A percentile compares a stretch with the other conserved stretches of the same genome.
Conservation (phyloP, 2,329 filamentous ascomycete genomes). For the Gaeumannomyces sp. region DNA sequence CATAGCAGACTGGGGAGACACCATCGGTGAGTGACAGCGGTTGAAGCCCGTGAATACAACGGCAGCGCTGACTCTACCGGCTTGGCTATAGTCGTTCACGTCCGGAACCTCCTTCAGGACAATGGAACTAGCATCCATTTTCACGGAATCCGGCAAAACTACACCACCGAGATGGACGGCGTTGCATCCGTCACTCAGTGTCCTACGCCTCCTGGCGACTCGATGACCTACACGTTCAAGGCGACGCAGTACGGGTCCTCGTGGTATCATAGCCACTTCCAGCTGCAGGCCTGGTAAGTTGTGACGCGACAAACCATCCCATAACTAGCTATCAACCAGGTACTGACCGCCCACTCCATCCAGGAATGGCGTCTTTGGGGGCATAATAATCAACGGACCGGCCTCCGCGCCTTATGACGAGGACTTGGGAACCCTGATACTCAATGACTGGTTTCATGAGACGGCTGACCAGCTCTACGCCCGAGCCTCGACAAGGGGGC, state of each 20-base stretch:
- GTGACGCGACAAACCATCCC: background rate
- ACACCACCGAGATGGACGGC: constrained; percentile 36
- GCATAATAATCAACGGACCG: constrained; percentile 48
- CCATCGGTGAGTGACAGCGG: constrained; percentile 9
- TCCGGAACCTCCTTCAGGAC: constrained; percentile 56
- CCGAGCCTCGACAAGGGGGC: background rate
- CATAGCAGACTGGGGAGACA: constrained; percentile 31
- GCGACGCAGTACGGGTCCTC: constrained; percentile 48
- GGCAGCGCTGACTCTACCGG: constrained; percentile 54
- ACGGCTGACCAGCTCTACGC: constrained; percentile 2
- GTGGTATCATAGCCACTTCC: constrained; percentile 55
- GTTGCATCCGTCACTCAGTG: constrained; percentile 34
- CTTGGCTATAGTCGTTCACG: constrained; percentile 43
- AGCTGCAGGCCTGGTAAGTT: constrained; percentile 14
- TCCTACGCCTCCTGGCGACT: constrained; percentile 29
- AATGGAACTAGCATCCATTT: constrained; percentile 42
- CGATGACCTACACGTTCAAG: constrained; percentile 45
- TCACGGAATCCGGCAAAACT: constrained; percentile 40
- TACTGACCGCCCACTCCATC: constrained; percentile 29
- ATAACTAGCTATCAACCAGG: background rate
- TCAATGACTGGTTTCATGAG: constrained; percentile 8
- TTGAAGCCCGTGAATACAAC: constrained; percentile 25
- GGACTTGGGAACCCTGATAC: constrained; percentile 3
- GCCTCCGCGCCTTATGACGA: constrained; percentile 9
- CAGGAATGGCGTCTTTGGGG: constrained; percentile 44